Conservation (phyloP, 2,329 filamentous ascomycete genomes). For the Epichloe hybrida region DNA sequence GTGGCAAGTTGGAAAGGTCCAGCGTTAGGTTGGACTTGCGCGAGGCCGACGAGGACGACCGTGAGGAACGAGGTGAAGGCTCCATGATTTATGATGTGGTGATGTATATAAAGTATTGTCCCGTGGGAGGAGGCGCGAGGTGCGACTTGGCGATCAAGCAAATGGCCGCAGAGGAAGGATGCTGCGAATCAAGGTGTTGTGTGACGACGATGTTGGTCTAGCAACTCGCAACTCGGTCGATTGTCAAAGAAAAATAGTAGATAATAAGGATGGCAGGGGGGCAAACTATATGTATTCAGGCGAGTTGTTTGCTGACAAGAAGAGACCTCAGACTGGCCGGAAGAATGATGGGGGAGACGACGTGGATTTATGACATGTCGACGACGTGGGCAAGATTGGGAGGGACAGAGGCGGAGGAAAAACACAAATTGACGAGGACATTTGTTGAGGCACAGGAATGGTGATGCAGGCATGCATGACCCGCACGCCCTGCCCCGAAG, state of each 20-base stretch:
- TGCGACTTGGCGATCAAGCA: background rate
- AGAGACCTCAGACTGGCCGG: background rate
- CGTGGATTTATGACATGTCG: slow-evolving; percentile 1
- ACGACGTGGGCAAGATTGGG: background rate
- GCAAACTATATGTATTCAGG: background rate
- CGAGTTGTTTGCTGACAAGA: background rate
- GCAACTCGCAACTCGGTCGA: background rate
- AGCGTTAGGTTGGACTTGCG: slow-evolving; percentile 45
- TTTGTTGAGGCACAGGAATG: background rate
- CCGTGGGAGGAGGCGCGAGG: background rate
- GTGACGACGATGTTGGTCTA: background rate
- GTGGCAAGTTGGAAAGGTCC: slow-evolving; percentile 60
- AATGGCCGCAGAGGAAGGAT: background rate
- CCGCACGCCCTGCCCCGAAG: slow-evolving; percentile 4
- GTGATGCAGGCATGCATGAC: background rate
- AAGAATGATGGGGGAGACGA: background rate
- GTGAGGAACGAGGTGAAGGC: slow-evolving; percentile 23
- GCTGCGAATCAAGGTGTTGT: background rate
- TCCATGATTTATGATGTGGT: slow-evolving; percentile 17
- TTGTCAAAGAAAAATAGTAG: background rate
- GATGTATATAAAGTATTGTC: slow-evolving; percentile 3
- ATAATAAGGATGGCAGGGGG: background rate
- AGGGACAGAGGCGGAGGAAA: background rate
- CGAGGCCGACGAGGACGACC: slow-evolving; percentile 32
- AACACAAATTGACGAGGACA: background rate